Evolutionary conservation across 495 filamentous ascomycete species (phyloP).

Genomic region (Tirmania nivea): DNA sequence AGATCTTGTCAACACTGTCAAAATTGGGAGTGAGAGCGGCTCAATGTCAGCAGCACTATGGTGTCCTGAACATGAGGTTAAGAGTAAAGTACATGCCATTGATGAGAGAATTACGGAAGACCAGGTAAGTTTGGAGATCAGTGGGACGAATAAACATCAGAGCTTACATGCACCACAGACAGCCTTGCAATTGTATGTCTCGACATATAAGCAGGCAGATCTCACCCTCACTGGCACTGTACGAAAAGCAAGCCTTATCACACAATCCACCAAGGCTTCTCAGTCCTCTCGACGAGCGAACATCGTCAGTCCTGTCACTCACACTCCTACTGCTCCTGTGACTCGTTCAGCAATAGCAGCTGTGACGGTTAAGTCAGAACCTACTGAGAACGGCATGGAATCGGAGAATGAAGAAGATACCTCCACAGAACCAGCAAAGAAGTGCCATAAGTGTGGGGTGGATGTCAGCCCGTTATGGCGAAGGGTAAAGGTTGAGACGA

Average conservation of each 20-base stretch:
- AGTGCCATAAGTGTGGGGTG: conserved; percentile 11
- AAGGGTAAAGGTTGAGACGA: conserved; percentile 5
- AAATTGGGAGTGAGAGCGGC: conserved; percentile 55
- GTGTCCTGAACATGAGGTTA: conserved; percentile 67
- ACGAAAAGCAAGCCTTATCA: conserved; percentile 54
- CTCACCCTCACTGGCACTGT: conserved; percentile 72
- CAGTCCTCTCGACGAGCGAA: conserved; percentile 17
- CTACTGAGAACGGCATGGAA: background rate
- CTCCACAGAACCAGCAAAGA: conserved; percentile 1
- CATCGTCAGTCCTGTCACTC: conserved; percentile 8
- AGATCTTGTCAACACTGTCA: conserved; percentile 50
- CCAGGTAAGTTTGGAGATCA: too few species aligned
- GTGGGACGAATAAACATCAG: conserved; percentile 6
- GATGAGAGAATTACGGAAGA: conserved; percentile 40
- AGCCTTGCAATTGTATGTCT: conserved; percentile 65
- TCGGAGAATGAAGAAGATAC: background rate
- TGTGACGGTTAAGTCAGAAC: background rate
- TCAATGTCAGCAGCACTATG: conserved; percentile 58
- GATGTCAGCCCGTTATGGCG: conserved; percentile 18
- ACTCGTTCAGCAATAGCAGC: background rate
- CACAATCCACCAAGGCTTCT: conserved; percentile 17
- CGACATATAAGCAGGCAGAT: conserved; percentile 87
- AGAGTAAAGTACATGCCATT: conserved; percentile 52
- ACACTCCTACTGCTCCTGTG: background rate
- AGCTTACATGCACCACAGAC: conserved; percentile 30